Conservation (phyloP, 176 grass and related monocot genomes). For the Oryza glaberrima region DNA sequence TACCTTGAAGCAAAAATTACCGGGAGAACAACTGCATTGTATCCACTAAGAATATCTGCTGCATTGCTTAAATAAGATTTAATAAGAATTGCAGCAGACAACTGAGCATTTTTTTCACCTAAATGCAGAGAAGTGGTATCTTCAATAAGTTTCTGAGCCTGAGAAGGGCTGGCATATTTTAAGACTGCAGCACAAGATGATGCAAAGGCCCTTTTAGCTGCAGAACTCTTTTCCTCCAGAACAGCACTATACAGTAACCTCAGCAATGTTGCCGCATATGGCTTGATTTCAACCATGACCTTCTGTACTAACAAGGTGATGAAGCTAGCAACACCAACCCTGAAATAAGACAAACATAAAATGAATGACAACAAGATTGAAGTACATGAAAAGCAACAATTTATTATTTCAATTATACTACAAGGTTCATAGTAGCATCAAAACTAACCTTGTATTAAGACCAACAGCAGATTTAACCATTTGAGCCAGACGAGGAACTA, state of each 20-base stretch:
- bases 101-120: constrained; percentile 83
- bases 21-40: constrained; percentile 73
- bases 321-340: constrained; percentile 94
- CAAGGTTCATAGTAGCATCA: constrained; percentile 31
- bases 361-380: constrained; percentile 29
- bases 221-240: constrained; percentile 81
- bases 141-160: constrained; percentile 88
- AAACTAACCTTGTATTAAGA: constrained; percentile 88
- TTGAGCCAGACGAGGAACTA: constrained; percentile 89
- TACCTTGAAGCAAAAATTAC: constrained; percentile 96
- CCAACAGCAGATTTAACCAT: constrained; percentile 92
- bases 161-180: constrained; percentile 77
- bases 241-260: constrained; percentile 78
- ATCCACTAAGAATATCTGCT: constrained; percentile 75
- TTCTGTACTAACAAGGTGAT: constrained; percentile 92
- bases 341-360: constrained; percentile 46
- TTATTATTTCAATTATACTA: constrained; percentile 12
- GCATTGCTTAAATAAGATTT: constrained; percentile 87
- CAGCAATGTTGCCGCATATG: constrained; percentile 63
- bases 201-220: constrained; percentile 78
- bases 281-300: constrained; percentile 74
- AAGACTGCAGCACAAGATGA: constrained; percentile 83
- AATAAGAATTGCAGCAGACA: constrained; percentile 92
- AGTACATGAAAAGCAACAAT: constrained; percentile 31
- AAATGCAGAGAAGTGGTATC: constrained; percentile 80